These are phyloP conservation scores for Exophiala sp. DNA, from an alignment of 2,329 filamentous ascomycete genomes.

Conservation along the genomic window DNA sequence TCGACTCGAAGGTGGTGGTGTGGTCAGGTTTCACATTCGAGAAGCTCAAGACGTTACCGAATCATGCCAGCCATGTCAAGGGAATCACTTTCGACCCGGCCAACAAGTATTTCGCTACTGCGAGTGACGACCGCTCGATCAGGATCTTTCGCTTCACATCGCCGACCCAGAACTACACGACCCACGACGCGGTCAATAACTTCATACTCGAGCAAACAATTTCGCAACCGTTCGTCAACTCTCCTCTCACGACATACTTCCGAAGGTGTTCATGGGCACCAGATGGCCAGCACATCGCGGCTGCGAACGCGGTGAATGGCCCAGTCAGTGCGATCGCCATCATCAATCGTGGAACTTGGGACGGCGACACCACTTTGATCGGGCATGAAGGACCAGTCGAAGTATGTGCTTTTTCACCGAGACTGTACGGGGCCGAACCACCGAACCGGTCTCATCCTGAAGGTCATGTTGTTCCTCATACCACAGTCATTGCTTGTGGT, in stretches of 20 bases:
- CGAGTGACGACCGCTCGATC: constrained; percentile 93
- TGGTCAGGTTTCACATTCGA: constrained; percentile 99
- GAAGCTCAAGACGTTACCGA: constrained; percentile 88
- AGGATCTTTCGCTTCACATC: constrained; percentile 95
- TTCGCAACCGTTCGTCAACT: constrained; percentile 78
- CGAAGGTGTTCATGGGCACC: constrained; percentile 96
- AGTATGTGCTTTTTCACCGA: constrained; percentile 93
- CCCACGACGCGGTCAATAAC: constrained; percentile 95
- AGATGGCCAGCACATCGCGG: constrained; percentile 93
- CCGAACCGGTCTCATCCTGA: constrained; percentile 47
- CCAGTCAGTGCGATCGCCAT: constrained; percentile 97
- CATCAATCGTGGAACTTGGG: constrained; percentile 86
- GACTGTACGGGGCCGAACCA: constrained; percentile 77
- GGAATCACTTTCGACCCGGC: constrained; percentile 97
- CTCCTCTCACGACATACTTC: constrained; percentile 94
- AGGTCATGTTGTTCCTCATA: constrained; percentile 50
- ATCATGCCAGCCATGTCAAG: constrained; percentile 97
- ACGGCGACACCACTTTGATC: constrained; percentile 94
- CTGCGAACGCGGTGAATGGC: constrained; percentile 93
- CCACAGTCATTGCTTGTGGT: constrained; percentile 94
- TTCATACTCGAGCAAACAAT: constrained; percentile 95
- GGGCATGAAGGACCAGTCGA: constrained; percentile 96
- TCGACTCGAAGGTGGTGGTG: constrained; percentile 96
- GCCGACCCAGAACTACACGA: constrained; percentile 82
- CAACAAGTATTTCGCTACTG: constrained; percentile 98